A percentile compares a stretch with the other conserved stretches of the same genome.
phyloP scores from a whole-genome alignment of 2,329 filamentous ascomycete genomes.

The Colletotrichum cuscutae region DNA sequence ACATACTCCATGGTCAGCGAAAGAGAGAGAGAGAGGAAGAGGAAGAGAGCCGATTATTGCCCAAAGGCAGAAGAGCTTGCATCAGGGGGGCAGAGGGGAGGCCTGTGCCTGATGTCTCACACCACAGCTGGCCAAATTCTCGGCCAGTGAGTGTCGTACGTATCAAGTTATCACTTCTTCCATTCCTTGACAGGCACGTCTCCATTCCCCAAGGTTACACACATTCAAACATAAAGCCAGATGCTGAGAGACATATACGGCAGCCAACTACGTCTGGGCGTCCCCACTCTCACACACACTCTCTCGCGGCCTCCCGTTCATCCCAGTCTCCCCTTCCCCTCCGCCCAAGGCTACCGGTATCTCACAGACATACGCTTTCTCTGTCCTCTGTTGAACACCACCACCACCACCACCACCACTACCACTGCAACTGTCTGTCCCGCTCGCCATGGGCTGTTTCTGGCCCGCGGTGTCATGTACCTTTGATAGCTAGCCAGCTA shows the following conservation, averaged over 20 bases:
- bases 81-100: not conserved
- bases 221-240: constrained; percentile 15
- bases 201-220: constrained; percentile 34
- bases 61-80: constrained; percentile 2
- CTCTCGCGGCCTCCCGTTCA: constrained; percentile 5
- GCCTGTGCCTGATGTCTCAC: constrained; percentile 31
- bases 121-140: constrained; percentile 25
- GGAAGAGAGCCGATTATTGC: constrained; percentile 23
- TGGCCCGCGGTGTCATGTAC: not conserved
- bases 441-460: not conserved
- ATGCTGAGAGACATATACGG: constrained; percentile 10
- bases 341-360: not conserved
- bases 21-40: not conserved
- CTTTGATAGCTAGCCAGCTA: not conserved
- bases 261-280: constrained; percentile 16
- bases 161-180: constrained; percentile 28
- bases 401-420: constrained; percentile 14
- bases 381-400: constrained; percentile 17
- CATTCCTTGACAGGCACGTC: constrained; percentile 26
- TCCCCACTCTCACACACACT: not conserved
- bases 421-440: constrained; percentile 15
- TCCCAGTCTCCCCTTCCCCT: not conserved
- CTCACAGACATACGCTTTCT: not conserved
- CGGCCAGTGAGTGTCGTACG: constrained; percentile 19
- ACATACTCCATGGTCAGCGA: not conserved